These are phyloP conservation scores for Spinellus fusiger DNA, from an alignment of 192 early-diverging fungal genomes.

Conservation along the genomic window DNA sequence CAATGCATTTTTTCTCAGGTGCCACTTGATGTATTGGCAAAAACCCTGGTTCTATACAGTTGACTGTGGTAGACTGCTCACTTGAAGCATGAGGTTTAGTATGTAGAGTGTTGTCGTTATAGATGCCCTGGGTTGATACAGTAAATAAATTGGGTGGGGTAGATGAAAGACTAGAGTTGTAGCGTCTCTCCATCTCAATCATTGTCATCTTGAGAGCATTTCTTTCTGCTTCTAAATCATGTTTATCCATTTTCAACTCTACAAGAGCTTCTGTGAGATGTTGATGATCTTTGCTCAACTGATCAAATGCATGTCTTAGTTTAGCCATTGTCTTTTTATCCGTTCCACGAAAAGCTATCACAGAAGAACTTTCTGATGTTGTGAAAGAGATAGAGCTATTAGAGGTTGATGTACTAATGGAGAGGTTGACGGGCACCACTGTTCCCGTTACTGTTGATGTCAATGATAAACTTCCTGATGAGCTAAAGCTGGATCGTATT, in stretches of 20 bases:
- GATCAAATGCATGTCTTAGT: not conserved
- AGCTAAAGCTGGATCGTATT: not conserved
- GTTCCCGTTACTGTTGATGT: not conserved
- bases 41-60: too few species aligned
- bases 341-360: not conserved
- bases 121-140: not conserved
- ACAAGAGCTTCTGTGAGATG: slow-evolving; percentile 24
- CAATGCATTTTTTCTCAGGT: too few species aligned
- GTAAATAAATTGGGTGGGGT: not conserved
- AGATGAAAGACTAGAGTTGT: not conserved
- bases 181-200: slow-evolving; percentile 26
- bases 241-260: slow-evolving; percentile 47
- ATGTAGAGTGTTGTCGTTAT: too few species aligned
- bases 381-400: slow-evolving; percentile 38
- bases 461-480: not conserved
- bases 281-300: not conserved
- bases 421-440: not conserved
- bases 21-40: too few species aligned
- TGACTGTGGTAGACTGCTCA: too few species aligned
- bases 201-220: slow-evolving; percentile 49
- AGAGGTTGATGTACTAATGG: too few species aligned
- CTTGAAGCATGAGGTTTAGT: too few species aligned
- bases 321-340: not conserved
- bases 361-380: slow-evolving; percentile 39
- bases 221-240: slow-evolving; percentile 39